Base-by-base conservation (phyloP, 176 grass and related monocot genomes). In the Rhipidocladum racemiflorum region DNA sequence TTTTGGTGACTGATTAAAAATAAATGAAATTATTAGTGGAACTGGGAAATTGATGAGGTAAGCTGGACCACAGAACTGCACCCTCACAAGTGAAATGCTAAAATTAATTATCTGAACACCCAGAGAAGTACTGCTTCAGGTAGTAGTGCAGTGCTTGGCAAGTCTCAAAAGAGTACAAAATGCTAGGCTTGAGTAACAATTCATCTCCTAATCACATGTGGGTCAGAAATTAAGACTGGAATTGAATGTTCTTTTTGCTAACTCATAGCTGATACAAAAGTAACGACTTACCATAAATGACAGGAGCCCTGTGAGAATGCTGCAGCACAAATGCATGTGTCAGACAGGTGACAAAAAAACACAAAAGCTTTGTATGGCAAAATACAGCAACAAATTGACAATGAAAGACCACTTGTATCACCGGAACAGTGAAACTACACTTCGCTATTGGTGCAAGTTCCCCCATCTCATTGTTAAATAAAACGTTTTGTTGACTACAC, bases 251-350 rank as follows among this genome's bases (percentile, higher is more conserved):
- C n/a, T 40, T 70, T 42, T 53, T 61, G 16, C 13, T 53, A 80
- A 54, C 29, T 74, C n/a, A 23, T 17, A 54, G 21, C 67, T 40
- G 7, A 82, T 20, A 1, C 9, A 70, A 4, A 73, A 76, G 48
- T 32, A 77, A 75, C 39, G 90, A 85, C 88, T 91, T 77, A 99
- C 96, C 96, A 99, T 99, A 80, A 99, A 99, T 40, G 96, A 99
- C 46, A 99, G 83, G 74, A 99, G 96, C 2, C 96, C 96, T 13
- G 92, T 95, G 66, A 99, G 89, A 88, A 99, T 95, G 80, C 96
- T 99, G 96, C 93, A 93, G 28, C 61, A 85, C 28, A 76, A 76
- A 72, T 74, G 4, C 42, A 85, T 49, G 60, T 60, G 76, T 92
- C 65, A 92, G 72, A 74, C 7, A 1, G 49, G 56, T 74, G 42